Base-by-base conservation (phyloP, 371 early-diverging fungal species). In the Mortierella sp. region DNA sequence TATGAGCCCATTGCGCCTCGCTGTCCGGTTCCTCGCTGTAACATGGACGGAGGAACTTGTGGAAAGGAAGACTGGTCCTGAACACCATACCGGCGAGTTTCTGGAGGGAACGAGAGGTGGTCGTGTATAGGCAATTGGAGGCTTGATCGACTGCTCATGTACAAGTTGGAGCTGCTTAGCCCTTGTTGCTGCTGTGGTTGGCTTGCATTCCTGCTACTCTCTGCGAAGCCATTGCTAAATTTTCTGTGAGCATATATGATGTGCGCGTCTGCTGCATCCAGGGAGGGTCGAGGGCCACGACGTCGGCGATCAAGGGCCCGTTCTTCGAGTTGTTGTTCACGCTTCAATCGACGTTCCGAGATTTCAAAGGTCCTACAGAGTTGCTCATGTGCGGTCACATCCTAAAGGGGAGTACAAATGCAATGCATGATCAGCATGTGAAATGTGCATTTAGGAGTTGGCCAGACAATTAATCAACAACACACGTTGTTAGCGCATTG, bases 301-400 rank as follows among this genome's bases (percentile, higher is more conserved):
- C 70, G 46, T 27, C 47, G 58, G 17, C 74, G 59, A 3, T 67
- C 60, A 13, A 73, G 25, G 0, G 74, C 67, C 13, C 74, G 59
- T 46, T 67, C 74, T 37, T 63, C 74, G 16, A 67, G 44, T 25
- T 73, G 74, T n/a, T 51, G 41, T 22, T 73, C 74, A 4, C 74
- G 63, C 57, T 67, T 62, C 24, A 50, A 57, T 46, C 74, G 40
- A 14, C 74, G 67, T 48, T 73, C 74, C n/a, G 74, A 73, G 14
- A 73, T 54, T 29, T 56, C 57, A 50, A 73, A 73, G 16, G 74
- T 63, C 60, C 62, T 67, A 41, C 74, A 73, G 1, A 73, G 60
- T 29, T 73, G 74, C 22, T 73, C 74, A 63, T 73, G 74, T 1
- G 74, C 74, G 21, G 67, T 63, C 19, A 73, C 74, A 46, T 73